Percentiles rank a stretch among this genome's conserved stretches.
These are phyloP conservation scores for Trifolium fragiferum DNA, from an alignment of 306 rosid genomes.

Conservation along the genomic window DNA sequence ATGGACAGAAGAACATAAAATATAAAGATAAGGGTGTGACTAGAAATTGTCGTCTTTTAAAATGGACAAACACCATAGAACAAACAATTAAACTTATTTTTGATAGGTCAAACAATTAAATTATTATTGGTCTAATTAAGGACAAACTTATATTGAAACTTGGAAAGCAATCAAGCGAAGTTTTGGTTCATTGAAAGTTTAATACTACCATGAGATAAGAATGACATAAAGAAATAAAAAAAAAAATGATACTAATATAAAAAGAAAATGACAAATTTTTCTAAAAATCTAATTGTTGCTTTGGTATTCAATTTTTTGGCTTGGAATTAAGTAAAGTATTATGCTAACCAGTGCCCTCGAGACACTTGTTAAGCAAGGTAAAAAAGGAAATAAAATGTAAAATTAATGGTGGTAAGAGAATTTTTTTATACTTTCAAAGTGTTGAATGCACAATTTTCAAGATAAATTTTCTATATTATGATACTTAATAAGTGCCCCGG, in stretches of 20 bases:
- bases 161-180: constrained; percentile 19
- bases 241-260: background rate
- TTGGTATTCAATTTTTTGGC: constrained; percentile 22
- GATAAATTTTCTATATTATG: no score
- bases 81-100: background rate
- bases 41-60: no score
- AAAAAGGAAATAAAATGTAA: no score
- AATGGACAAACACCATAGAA: background rate
- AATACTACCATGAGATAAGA: constrained; percentile 1
- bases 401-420: no score
- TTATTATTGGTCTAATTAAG: background rate
- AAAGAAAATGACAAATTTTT: constrained; percentile 24
- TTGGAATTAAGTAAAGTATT: constrained; percentile 8
- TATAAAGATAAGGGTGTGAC: no score
- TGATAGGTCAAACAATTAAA: no score
- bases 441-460: no score
- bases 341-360: no score
- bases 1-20: no score
- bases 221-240: constrained; percentile 6
- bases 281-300: constrained; percentile 7
- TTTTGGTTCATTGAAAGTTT: constrained; percentile 3
- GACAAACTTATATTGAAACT: constrained; percentile 38
- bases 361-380: no score
- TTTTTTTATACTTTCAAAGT: no score
- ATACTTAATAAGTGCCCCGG: no score